Evolutionary conservation across 306 rosid species (phyloP).

Genomic region (Dalbergia oliveri): DNA sequence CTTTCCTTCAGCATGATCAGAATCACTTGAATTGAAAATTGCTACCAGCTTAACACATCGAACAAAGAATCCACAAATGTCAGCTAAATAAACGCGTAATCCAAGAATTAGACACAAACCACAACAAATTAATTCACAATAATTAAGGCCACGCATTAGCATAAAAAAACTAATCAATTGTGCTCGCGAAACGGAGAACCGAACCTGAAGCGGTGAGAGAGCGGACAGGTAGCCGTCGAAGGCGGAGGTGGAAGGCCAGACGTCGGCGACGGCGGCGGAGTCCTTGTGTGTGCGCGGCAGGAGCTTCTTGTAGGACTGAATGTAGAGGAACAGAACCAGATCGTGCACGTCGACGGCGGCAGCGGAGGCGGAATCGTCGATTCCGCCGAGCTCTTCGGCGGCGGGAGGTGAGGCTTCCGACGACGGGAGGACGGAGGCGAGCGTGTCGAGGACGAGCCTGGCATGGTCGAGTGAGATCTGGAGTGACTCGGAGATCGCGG

Average conservation of each 20-base stretch:
- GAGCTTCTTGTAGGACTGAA: slow-evolving; percentile 92
- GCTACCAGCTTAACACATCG: slow-evolving; percentile 6
- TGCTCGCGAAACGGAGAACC: slow-evolving; percentile 18
- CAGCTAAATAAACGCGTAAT: slow-evolving; percentile 22
- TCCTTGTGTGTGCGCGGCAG: slow-evolving; percentile 97
- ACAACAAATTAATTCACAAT: not conserved
- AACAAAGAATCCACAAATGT: not conserved
- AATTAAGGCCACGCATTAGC: slow-evolving; percentile 34
- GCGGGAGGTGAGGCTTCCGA: slow-evolving; percentile 76
- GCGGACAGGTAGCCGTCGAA: slow-evolving; percentile 98
- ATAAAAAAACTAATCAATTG: slow-evolving; percentile 11
- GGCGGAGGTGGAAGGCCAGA: slow-evolving; percentile 99
- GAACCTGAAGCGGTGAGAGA: slow-evolving; percentile 98
- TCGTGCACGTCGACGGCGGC: slow-evolving; percentile 78
- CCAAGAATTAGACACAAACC: slow-evolving; percentile 8
- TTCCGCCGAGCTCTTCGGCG: slow-evolving; percentile 53
- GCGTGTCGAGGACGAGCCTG: slow-evolving; percentile 79
- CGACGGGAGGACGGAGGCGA: slow-evolving; percentile 79
- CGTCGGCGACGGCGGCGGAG: slow-evolving; percentile 91
- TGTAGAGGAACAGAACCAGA: slow-evolving; percentile 88
- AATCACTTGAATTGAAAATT: slow-evolving; percentile 34
- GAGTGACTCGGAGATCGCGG: slow-evolving; percentile 73
- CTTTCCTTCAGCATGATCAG: slow-evolving; percentile 12
- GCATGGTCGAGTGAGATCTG: slow-evolving; percentile 96
- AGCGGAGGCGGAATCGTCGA: slow-evolving; percentile 52